Conservation (phyloP, 192 early-diverging fungal genomes). For the Entomortierella beljakovae region DNA sequence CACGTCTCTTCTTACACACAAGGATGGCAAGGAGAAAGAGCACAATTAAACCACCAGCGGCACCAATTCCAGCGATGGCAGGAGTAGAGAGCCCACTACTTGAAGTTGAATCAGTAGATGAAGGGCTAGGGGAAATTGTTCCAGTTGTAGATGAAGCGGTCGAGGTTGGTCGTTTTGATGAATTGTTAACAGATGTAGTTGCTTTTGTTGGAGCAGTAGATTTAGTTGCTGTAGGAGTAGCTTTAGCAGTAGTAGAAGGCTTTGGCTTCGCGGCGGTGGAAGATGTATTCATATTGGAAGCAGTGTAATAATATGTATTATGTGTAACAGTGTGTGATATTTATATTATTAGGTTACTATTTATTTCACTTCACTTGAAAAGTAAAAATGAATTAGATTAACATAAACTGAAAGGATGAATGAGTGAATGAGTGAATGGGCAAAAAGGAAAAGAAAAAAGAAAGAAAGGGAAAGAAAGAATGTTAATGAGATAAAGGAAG, state of each 20-base stretch:
- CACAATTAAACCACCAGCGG: slow-evolving; percentile 30
- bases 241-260: neutral
- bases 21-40: slow-evolving; percentile 34
- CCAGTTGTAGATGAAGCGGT: neutral
- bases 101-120: neutral
- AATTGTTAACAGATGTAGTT: neutral
- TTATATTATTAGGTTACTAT: too few species aligned
- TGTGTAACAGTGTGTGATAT: too few species aligned
- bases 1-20: slow-evolving; percentile 28
- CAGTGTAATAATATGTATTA: neutral
- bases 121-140: neutral
- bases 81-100: slow-evolving; percentile 20
- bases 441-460: slow-evolving; percentile 5
- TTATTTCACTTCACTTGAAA: too few species aligned
- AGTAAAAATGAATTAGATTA: too few species aligned
- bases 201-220: neutral
- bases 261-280: neutral
- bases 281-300: neutral
- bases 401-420: too few species aligned
- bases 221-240: neutral
- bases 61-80: slow-evolving; percentile 46
- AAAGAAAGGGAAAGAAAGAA: slow-evolving; percentile 1
- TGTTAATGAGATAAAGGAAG: neutral
- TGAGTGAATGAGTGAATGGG: slow-evolving; percentile 1
- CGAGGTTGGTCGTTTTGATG: neutral